Evolutionary conservation across 1,284 basidiomycete genomes (phyloP).

Genomic region (Rhodotorula sp.): DNA sequence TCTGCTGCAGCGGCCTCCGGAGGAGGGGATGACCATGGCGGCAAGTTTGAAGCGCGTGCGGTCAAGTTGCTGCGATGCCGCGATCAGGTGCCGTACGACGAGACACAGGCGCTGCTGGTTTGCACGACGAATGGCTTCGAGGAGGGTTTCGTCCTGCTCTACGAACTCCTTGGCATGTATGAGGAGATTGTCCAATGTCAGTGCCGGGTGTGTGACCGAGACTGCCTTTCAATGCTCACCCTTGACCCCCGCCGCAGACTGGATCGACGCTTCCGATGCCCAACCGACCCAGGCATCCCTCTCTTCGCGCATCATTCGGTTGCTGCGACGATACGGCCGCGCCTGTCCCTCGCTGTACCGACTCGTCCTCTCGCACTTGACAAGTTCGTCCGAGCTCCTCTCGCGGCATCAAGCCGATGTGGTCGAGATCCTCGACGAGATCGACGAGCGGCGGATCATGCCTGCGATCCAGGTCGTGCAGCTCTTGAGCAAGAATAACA

Average conservation of each 20-base stretch:
- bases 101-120: constrained; percentile 85
- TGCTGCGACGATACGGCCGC: constrained; percentile 71
- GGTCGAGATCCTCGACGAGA: constrained; percentile 64
- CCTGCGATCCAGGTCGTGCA: constrained; percentile 85
- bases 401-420: constrained; percentile 69
- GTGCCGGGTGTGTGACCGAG: too few species aligned
- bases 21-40: constrained; percentile 14
- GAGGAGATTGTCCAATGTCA: constrained; percentile 80
- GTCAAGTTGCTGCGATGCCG: constrained; percentile 60
- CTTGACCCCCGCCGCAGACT: constrained; percentile 8
- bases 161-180: constrained; percentile 93
- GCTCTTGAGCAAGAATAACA: constrained; percentile 76
- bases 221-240: constrained; percentile 49
- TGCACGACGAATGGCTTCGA: constrained; percentile 82
- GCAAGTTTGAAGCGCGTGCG: constrained; percentile 58
- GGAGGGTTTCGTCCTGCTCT: constrained; percentile 78
- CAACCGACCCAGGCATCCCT: constrained; percentile 46
- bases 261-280: constrained; percentile 28
- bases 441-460: constrained; percentile 77
- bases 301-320: constrained; percentile 67
- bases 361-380: constrained; percentile 84
- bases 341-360: constrained; percentile 71
- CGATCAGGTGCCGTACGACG: constrained; percentile 72
- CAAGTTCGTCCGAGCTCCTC: constrained; percentile 69
- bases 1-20: constrained; percentile 48